Evolutionary conservation across 352 stramenopile genomes (phyloP).

Genomic region (Phytophthora cactorum): DNA sequence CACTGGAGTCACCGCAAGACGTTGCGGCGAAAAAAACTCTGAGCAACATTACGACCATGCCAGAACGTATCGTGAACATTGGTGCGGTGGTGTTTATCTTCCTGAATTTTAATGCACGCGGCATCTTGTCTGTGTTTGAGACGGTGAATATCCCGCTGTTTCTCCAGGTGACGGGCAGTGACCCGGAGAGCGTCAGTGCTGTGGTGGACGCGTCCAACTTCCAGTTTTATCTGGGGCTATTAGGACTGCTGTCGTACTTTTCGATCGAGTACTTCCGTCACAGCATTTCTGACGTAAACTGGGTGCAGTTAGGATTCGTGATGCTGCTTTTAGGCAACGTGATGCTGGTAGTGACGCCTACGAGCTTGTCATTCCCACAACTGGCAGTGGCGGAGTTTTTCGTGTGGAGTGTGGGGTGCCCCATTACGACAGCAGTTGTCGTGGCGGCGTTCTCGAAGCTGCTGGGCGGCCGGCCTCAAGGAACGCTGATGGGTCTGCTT

Average conservation of each 20-base stretch:
- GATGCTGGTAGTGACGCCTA: constrained; percentile 50
- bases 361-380: constrained; percentile 47
- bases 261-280: constrained; percentile 76
- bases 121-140: constrained; percentile 80
- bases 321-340: constrained; percentile 68
- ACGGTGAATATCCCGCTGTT: constrained; percentile 82
- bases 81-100: constrained; percentile 73
- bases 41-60: constrained; percentile 51
- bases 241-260: constrained; percentile 77
- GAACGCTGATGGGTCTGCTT: constrained; percentile 76
- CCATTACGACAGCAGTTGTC: constrained; percentile 71
- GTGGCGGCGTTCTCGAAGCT: constrained; percentile 77
- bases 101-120: constrained; percentile 74
- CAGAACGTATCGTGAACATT: constrained; percentile 65
- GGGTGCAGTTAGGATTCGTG: constrained; percentile 68
- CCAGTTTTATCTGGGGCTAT: constrained; percentile 74
- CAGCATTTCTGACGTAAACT: constrained; percentile 60
- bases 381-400: constrained; percentile 62
- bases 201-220: constrained; percentile 74
- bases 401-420: constrained; percentile 78
- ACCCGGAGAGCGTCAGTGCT: constrained; percentile 49
- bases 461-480: constrained; percentile 67
- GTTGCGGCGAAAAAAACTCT: constrained; percentile 42
- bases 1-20: constrained; percentile 41
- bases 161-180: constrained; percentile 61